Percentiles rank a stretch among this genome's conserved stretches.
These are phyloP conservation scores for Ceratocystis destructans DNA, from an alignment of 2,329 filamentous ascomycete genomes.

Conservation along the genomic window DNA sequence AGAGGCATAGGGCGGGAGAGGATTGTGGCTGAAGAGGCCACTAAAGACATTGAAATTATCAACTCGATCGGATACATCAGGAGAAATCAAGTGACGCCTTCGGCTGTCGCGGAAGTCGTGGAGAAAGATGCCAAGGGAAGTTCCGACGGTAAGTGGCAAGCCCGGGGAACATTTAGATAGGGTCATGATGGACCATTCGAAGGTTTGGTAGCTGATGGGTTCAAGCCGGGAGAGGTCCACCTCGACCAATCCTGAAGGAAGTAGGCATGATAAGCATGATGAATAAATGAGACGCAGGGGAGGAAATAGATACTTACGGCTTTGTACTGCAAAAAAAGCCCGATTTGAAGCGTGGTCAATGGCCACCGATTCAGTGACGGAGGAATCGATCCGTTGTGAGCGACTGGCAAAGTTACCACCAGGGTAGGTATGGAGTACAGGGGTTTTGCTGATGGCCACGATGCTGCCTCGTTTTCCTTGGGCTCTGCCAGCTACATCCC, in stretches of 20 bases:
- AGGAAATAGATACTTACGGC: conserved; percentile 35
- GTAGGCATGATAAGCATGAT: conserved; percentile 4
- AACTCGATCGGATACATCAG: conserved; percentile 20
- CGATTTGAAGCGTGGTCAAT: conserved; percentile 53
- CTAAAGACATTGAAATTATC: conserved; percentile 25
- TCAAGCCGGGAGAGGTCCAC: conserved; percentile 64
- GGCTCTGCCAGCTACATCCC: conserved; percentile 54
- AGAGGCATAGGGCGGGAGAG: conserved; percentile 48
- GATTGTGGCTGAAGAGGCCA: conserved; percentile 38
- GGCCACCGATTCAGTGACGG: conserved; percentile 68
- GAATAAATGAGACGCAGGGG: not conserved
- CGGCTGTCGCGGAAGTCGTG: conserved; percentile 53
- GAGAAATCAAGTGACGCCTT: conserved; percentile 23
- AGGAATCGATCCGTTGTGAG: conserved; percentile 38
- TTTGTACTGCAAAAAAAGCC: conserved; percentile 70
- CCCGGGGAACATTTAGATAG: conserved; percentile 55
- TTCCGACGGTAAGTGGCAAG: conserved; percentile 70
- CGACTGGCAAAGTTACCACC: conserved; percentile 5
- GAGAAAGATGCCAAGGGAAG: conserved; percentile 65
- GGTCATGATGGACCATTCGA: conserved; percentile 71
- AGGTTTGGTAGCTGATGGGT: conserved; percentile 54
- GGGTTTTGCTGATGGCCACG: conserved; percentile 49
- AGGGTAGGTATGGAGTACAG: conserved; percentile 37
- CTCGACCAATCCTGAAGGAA: conserved; percentile 50
- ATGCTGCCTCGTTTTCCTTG: conserved; percentile 44